phyloP scores from a whole-genome alignment of 805 yeast species.

The Ogataea nakhonphanomensis region DNA sequence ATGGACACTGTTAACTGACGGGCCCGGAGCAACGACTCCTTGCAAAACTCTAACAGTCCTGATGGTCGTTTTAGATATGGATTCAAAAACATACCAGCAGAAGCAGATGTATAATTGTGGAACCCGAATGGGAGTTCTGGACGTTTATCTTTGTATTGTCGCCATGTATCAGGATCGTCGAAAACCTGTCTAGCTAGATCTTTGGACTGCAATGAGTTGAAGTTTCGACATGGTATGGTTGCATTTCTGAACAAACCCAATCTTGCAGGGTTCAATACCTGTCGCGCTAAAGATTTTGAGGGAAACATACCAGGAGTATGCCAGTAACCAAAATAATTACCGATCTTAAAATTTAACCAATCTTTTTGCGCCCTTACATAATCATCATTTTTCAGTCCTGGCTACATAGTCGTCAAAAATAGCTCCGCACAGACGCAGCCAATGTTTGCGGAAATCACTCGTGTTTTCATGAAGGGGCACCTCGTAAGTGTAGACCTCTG shows the following conservation, averaged over 20 bases:
- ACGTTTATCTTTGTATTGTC: slow-evolving; percentile 39
- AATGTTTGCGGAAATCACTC: slow-evolving; percentile 17
- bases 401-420: slow-evolving; percentile 22
- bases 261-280: background rate
- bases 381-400: slow-evolving; percentile 5
- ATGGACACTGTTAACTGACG: slow-evolving; percentile 57
- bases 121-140: slow-evolving; percentile 20
- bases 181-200: slow-evolving; percentile 47
- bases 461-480: slow-evolving; percentile 14
- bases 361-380: slow-evolving; percentile 6
- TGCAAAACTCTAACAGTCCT: slow-evolving; percentile 67
- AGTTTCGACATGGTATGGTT: background rate
- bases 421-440: slow-evolving; percentile 19
- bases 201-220: background rate
- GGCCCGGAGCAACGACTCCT: slow-evolving; percentile 62
- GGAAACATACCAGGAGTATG: slow-evolving; percentile 1
- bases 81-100: slow-evolving; percentile 72
- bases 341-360: slow-evolving; percentile 4
- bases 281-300: slow-evolving; percentile 4
- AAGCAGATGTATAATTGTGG: slow-evolving; percentile 23
- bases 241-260: background rate
- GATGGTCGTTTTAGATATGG: slow-evolving; percentile 64
- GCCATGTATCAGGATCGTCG: slow-evolving; percentile 60
- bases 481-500: slow-evolving; percentile 20
- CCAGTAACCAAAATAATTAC: background rate